Evolutionary conservation across 108 stramenopile species (phyloP).

Genomic region (Craspedostauros australis): DNA sequence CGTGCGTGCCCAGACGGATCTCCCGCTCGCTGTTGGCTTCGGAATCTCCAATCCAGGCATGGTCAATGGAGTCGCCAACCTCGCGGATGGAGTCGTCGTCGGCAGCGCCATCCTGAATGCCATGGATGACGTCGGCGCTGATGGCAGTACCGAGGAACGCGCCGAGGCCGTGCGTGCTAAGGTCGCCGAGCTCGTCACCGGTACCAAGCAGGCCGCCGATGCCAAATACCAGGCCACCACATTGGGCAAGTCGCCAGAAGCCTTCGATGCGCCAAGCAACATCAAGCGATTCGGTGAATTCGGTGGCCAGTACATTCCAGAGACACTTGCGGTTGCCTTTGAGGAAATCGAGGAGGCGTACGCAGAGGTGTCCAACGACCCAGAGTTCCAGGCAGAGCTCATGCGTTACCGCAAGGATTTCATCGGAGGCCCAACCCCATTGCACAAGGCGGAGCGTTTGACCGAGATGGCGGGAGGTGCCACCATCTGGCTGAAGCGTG

Average conservation of each 20-base stretch:
- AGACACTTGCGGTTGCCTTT: slow-evolving; percentile 94
- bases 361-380: slow-evolving; percentile 78
- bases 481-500: slow-evolving; percentile 94
- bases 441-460: slow-evolving; percentile 89
- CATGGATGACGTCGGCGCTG: slow-evolving; percentile 64
- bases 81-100: slow-evolving; percentile 96
- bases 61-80: slow-evolving; percentile 85
- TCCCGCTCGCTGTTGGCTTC: slow-evolving; percentile 95
- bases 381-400: slow-evolving; percentile 89
- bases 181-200: slow-evolving; percentile 51
- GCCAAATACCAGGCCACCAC: slow-evolving; percentile 66
- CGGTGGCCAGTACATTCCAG: slow-evolving; percentile 98
- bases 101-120: slow-evolving; percentile 95
- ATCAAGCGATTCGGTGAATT: slow-evolving; percentile 85
- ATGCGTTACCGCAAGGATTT: slow-evolving; percentile 86
- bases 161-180: slow-evolving; percentile 73
- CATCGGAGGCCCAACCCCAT: slow-evolving; percentile 91
- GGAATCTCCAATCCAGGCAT: slow-evolving; percentile 88
- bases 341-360: slow-evolving; percentile 90
- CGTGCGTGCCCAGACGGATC: slow-evolving; percentile 81
- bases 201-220: slow-evolving; percentile 55
- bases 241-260: slow-evolving; percentile 65
- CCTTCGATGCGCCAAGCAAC: slow-evolving; percentile 26
- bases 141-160: slow-evolving; percentile 64
- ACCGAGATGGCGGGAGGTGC: slow-evolving; percentile 88